A percentile compares a stretch with the other conserved stretches of the same genome.
Conservation (phyloP, 768 basidiomycete species). For the Erythrobasidium yunnanense region DNA sequence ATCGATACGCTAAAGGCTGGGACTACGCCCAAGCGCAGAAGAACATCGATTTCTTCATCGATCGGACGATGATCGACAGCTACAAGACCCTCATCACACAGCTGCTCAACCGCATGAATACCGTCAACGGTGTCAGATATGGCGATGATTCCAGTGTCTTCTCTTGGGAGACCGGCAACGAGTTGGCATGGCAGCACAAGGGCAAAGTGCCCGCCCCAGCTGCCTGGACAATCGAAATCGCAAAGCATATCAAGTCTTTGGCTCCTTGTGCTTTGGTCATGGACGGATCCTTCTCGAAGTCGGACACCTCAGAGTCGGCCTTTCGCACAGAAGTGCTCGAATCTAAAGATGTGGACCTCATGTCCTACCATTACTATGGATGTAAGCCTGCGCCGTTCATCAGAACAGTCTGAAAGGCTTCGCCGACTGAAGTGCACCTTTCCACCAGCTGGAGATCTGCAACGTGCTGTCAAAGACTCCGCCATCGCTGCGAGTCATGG, state of each 20-base stretch:
- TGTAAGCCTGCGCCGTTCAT: background rate
- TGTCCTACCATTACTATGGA: slow-evolving; percentile 22
- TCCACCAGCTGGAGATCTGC: slow-evolving; percentile 28
- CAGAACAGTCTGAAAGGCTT: no score
- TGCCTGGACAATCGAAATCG: slow-evolving; percentile 29
- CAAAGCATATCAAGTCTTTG: slow-evolving; percentile 33
- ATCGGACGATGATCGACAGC: background rate
- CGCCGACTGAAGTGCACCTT: no score
- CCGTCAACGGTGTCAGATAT: slow-evolving; percentile 32
- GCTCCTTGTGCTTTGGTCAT: slow-evolving; percentile 35
- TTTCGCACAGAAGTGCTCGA: slow-evolving; percentile 31
- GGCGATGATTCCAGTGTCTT: slow-evolving; percentile 36
- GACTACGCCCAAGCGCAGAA: background rate
- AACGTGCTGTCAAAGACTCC: slow-evolving; percentile 31
- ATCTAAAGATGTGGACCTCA: slow-evolving; percentile 27
- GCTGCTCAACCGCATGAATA: slow-evolving; percentile 34
- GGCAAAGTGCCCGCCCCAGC: slow-evolving; percentile 28
- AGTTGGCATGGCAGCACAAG: slow-evolving; percentile 25
- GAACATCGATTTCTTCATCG: background rate
- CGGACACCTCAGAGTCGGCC: slow-evolving; percentile 27
- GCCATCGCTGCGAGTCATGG: slow-evolving; percentile 29
- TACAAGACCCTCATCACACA: slow-evolving; percentile 17
- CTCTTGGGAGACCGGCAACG: slow-evolving; percentile 37
- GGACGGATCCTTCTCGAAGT: slow-evolving; percentile 34
- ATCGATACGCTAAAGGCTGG: background rate